phyloP scores from a whole-genome alignment of 1,284 basidiomycete species.

The Naganishia cerealis region DNA sequence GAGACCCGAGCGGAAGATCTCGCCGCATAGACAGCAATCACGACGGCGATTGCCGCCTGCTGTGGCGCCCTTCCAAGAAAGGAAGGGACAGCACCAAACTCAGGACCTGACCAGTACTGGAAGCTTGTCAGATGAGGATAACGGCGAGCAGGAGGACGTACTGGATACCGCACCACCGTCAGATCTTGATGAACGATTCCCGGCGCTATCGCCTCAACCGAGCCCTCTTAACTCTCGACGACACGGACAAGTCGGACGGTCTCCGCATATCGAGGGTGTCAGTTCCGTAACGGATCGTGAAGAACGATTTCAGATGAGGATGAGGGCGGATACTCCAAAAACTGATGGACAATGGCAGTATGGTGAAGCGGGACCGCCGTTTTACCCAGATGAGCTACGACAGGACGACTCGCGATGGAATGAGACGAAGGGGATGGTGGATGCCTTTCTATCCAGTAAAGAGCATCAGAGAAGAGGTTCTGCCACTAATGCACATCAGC shows the following conservation, averaged over 20 bases:
- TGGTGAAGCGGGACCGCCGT: neutral
- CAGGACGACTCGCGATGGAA: slow-evolving; percentile 11
- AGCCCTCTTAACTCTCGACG: slow-evolving; percentile 22
- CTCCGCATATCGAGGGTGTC: neutral
- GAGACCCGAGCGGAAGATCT: neutral
- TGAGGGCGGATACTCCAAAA: neutral
- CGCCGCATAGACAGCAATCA: neutral
- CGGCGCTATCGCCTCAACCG: slow-evolving; percentile 18
- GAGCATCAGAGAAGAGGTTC: neutral
- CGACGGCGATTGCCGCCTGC: neutral
- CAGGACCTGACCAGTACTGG: neutral
- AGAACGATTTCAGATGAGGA: neutral
- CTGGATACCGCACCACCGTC: slow-evolving; percentile 23
- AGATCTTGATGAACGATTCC: slow-evolving; percentile 19
- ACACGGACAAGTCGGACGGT: neutral
- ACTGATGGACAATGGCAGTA: neutral
- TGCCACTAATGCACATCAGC: neutral
- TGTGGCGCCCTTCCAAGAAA: neutral
- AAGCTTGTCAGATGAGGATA: neutral
- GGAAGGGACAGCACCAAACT: neutral
- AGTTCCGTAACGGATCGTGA: neutral
- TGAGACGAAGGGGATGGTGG: slow-evolving; percentile 7
- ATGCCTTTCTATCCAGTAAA: neutral
- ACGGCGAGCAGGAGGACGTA: neutral
- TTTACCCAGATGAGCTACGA: neutral